Evolutionary conservation across 441 rosid genomes (phyloP).

Genomic region (Pelargonium exstipulatum): DNA sequence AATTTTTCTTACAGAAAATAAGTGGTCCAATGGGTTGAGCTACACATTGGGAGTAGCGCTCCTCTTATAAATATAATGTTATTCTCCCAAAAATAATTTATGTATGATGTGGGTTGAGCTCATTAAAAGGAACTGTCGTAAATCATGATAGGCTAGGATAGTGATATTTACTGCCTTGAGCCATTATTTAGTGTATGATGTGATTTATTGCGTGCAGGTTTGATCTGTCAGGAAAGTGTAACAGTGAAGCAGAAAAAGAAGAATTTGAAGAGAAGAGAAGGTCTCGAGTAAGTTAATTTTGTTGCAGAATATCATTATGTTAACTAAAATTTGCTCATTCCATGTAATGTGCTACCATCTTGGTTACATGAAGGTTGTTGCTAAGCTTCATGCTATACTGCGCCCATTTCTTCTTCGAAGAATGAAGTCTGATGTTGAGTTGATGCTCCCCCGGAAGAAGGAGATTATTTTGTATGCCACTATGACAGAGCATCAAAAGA

Average conservation of each 20-base stretch:
- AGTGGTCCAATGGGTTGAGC: too few relatives aligned
- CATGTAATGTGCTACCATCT: conserved; percentile 12
- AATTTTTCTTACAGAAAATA: too few relatives aligned
- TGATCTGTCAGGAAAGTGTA: conserved; percentile 70
- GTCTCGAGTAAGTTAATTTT: conserved; percentile 43
- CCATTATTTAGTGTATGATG: conserved; percentile 5
- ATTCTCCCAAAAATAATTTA: too few relatives aligned
- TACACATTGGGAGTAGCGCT: too few relatives aligned
- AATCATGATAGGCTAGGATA: not conserved
- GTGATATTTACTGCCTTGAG: not conserved
- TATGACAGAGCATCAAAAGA: conserved; percentile 77
- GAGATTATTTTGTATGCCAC: conserved; percentile 90
- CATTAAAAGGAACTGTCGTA: not conserved
- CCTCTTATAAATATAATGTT: too few relatives aligned
- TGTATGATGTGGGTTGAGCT: not conserved
- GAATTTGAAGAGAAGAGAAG: conserved; percentile 80
- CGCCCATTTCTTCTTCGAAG: conserved; percentile 96
- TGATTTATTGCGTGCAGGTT: conserved; percentile 49
- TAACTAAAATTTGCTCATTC: not conserved
- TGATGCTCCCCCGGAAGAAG: conserved; percentile 79
- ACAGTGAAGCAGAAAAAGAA: conserved; percentile 44
- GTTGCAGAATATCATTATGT: not conserved
- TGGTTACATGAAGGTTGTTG: conserved; percentile 57
- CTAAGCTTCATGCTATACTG: conserved; percentile 86
- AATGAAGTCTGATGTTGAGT: conserved; percentile 93